Percentiles rank a stretch among this genome's conserved stretches.
Conservation (phyloP, 495 filamentous ascomycete genomes). For the Aspergillus funiculosus region DNA sequence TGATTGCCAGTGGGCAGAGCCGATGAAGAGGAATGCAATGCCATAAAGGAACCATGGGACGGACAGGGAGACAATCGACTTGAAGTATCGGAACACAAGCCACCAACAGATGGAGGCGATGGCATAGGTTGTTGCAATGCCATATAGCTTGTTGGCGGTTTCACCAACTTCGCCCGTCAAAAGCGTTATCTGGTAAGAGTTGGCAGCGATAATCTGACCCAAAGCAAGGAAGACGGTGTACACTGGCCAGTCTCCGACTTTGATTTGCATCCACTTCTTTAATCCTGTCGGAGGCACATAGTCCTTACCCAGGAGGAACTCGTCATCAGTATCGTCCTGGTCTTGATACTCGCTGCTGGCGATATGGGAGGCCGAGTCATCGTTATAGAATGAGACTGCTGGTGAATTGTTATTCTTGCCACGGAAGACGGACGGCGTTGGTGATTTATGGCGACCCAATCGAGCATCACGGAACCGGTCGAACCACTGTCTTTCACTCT, state of each 20-base stretch:
- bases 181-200: conserved; percentile 67
- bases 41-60: conserved; percentile 62
- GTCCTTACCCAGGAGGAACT: conserved; percentile 58
- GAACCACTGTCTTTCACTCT: conserved; percentile 67
- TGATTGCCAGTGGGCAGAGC: conserved; percentile 53
- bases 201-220: conserved; percentile 64
- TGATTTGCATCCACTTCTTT: conserved; percentile 46
- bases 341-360: conserved; percentile 11
- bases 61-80: conserved; percentile 54
- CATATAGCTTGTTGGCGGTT: conserved; percentile 59
- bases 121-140: conserved; percentile 57
- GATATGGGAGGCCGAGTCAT: conserved; percentile 28
- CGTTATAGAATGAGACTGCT: conserved; percentile 28
- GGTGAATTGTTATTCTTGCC: conserved; percentile 30
- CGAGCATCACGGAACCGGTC: conserved; percentile 55
- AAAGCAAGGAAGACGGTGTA: conserved; percentile 61
- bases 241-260: conserved; percentile 59
- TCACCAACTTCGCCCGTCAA: conserved; percentile 61
- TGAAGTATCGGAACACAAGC: conserved; percentile 54
- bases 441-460: conserved; percentile 38
- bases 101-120: conserved; percentile 59
- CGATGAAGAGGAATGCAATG: conserved; percentile 59
- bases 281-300: conserved; percentile 63
- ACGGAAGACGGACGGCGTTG: conserved; percentile 36
- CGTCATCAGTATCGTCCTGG: conserved; percentile 28